Evolutionary conservation across 2,329 filamentous ascomycete genomes (phyloP).

Genomic region (Curvularia sp.): DNA sequence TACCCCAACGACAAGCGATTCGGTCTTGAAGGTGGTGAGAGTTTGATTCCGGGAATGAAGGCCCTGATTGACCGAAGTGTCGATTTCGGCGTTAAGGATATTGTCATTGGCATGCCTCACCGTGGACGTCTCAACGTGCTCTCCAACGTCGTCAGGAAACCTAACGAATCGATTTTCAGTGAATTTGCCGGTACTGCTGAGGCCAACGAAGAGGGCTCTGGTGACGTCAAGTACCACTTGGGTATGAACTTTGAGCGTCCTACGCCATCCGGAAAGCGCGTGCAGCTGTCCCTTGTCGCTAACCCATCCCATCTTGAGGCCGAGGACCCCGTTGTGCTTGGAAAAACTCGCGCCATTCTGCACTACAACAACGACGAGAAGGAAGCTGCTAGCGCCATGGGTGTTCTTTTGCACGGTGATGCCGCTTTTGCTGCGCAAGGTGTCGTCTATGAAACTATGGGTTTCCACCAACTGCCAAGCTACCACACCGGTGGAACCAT

Average conservation of each 20-base stretch:
- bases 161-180: constrained; percentile 99
- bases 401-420: constrained; percentile 94
- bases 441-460: constrained; percentile 97
- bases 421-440: constrained; percentile 96
- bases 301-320: constrained; percentile 98
- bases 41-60: constrained; percentile 98
- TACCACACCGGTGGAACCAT: constrained; percentile 98
- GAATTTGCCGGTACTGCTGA: constrained; percentile 91
- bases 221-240: constrained; percentile 98
- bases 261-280: constrained; percentile 96
- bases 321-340: constrained; percentile 95
- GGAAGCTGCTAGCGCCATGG: constrained; percentile 88
- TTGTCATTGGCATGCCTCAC: constrained; percentile 99
- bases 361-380: constrained; percentile 98
- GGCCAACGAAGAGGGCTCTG: constrained; percentile 92
- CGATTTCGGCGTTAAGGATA: constrained; percentile 98
- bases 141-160: constrained; percentile 97
- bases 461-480: constrained; percentile 92
- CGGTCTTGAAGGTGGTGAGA: constrained; percentile 96
- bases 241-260: constrained; percentile 99
- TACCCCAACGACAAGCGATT: constrained; percentile 99
- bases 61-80: constrained; percentile 97
- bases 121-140: constrained; percentile 97
- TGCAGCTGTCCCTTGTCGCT: constrained; percentile 97
- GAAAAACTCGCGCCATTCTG: constrained; percentile 96